Conservation (phyloP, 129 eudicot species). For the Helianthus annuus region DNA sequence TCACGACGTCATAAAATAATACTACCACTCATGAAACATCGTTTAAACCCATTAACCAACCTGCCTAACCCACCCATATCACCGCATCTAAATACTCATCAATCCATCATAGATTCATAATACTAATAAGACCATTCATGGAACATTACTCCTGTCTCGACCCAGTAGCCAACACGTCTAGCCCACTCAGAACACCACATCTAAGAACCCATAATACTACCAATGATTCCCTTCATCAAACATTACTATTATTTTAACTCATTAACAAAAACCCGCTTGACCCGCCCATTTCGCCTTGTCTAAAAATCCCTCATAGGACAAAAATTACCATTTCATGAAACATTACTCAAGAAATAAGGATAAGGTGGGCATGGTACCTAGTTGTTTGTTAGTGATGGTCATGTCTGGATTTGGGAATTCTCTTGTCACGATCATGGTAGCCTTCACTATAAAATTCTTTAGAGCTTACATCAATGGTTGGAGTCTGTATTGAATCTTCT, state of each 20-base stretch:
- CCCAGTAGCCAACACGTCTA: neutral
- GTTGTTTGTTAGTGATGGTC: slow-evolving; percentile 86
- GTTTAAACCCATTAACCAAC: too few species aligned
- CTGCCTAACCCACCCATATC: too few species aligned
- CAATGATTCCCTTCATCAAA: too few species aligned
- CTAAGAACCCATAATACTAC: neutral
- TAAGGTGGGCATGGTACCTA: slow-evolving; percentile 50
- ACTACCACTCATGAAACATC: too few species aligned
- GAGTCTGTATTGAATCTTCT: slow-evolving; percentile 66
- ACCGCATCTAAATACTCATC: too few species aligned
- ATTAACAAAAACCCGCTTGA: too few species aligned
- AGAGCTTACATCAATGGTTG: slow-evolving; percentile 84
- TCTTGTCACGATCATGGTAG: slow-evolving; percentile 90
- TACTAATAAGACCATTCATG: too few species aligned
- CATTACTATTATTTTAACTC: too few species aligned
- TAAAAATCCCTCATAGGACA: neutral
- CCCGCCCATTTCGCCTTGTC: too few species aligned
- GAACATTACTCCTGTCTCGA: neutral
- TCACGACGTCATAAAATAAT: too few species aligned
- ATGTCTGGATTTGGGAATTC: slow-evolving; percentile 71
- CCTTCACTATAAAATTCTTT: slow-evolving; percentile 95
- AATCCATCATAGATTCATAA: too few species aligned
- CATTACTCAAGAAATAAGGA: neutral
- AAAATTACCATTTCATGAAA: neutral
- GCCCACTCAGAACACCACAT: neutral